These are phyloP conservation scores for Amanita polypyramis DNA, from an alignment of 768 basidiomycete genomes.

Conservation along the genomic window DNA sequence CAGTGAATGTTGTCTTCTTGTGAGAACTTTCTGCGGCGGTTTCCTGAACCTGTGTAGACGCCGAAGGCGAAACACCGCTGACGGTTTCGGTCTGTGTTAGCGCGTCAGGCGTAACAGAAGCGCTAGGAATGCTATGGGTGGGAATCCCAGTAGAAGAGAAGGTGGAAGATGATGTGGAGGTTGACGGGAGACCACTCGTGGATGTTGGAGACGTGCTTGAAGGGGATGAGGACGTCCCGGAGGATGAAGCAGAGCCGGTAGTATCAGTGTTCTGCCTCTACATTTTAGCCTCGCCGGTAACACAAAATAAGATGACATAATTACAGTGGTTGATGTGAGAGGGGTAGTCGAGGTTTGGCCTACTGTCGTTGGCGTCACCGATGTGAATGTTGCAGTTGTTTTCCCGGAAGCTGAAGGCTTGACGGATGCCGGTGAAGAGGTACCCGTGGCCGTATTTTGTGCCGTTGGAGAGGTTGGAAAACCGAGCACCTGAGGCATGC, in stretches of 20 bases:
- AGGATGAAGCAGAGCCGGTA: not conserved
- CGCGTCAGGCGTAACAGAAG: slow-evolving; percentile 10
- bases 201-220: slow-evolving; percentile 8
- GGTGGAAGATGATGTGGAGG: slow-evolving; percentile 4
- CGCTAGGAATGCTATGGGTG: slow-evolving; percentile 7
- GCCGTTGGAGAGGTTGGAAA: not conserved
- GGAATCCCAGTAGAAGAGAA: slow-evolving; percentile 11
- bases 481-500: slow-evolving; percentile 23
- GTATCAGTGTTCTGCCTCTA: not conserved
- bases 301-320: not conserved
- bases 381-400: slow-evolving; percentile 11
- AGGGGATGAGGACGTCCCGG: slow-evolving; percentile 11
- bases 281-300: not conserved
- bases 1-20: slow-evolving; percentile 39
- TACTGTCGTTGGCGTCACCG: not conserved
- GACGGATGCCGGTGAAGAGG: slow-evolving; percentile 6
- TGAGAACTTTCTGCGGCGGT: slow-evolving; percentile 13
- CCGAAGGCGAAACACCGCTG: slow-evolving; percentile 17
- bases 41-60: slow-evolving; percentile 17
- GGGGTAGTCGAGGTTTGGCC: not conserved
- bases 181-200: slow-evolving; percentile 12
- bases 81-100: slow-evolving; percentile 20
- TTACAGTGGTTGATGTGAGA: slow-evolving; percentile 1
- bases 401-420: slow-evolving; percentile 4
- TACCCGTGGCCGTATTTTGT: not conserved